phyloP scores from a whole-genome alignment of 768 basidiomycete genomes.

The Russula virescens region DNA sequence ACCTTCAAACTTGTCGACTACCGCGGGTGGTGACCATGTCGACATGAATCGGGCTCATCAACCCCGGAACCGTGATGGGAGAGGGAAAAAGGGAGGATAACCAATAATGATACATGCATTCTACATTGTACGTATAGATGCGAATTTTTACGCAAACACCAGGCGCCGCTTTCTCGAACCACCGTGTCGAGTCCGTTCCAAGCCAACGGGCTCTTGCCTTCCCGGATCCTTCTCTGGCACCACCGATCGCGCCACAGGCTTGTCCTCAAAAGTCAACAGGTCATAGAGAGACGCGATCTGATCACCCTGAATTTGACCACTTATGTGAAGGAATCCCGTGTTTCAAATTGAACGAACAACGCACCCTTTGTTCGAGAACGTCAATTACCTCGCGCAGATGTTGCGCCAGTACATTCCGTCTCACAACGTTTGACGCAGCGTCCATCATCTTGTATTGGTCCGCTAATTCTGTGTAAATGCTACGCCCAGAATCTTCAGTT shows the following conservation, averaged over 20 bases:
- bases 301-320: constrained; percentile 56
- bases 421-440: constrained; percentile 70
- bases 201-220: not conserved
- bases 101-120: constrained; percentile 5
- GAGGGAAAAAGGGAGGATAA: not conserved
- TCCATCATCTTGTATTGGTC: constrained; percentile 93
- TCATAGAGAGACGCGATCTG: constrained; percentile 92
- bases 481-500: constrained; percentile 31
- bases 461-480: constrained; percentile 85
- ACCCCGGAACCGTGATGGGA: not conserved
- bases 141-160: constrained; percentile 15
- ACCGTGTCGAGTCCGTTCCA: constrained; percentile 4
- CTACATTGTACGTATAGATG: not conserved
- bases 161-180: constrained; percentile 14
- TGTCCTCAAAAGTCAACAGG: constrained; percentile 71
- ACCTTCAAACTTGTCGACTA: too few species aligned
- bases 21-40: too few species aligned
- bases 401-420: constrained; percentile 79
- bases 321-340: constrained; percentile 6
- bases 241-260: constrained; percentile 33
- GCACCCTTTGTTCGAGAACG: constrained; percentile 84
- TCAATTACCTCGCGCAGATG: constrained; percentile 92
- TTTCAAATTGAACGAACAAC: constrained; percentile 10
- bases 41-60: not conserved
- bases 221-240: constrained; percentile 19